Conservation (phyloP, 441 rosid genomes). For the Adansonia rubrostipa region DNA sequence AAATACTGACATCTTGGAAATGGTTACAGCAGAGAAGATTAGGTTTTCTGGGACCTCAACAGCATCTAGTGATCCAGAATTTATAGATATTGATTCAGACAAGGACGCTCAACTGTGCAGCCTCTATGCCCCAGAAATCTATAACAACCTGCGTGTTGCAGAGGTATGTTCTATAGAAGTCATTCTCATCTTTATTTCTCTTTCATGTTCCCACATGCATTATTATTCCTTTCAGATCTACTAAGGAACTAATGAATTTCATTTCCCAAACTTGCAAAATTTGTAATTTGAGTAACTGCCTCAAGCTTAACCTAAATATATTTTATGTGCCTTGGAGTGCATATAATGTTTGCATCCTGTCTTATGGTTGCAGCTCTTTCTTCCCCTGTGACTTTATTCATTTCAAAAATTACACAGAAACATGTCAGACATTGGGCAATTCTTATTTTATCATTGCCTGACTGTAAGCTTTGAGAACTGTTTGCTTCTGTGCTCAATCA, state of each 20-base stretch:
- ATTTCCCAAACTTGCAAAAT: conserved; percentile 3
- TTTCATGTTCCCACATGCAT: neutral
- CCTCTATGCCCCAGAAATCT: conserved; percentile 68
- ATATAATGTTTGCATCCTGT: neutral
- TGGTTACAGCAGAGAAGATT: conserved; percentile 46
- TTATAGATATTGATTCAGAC: conserved; percentile 62
- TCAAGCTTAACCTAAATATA: neutral
- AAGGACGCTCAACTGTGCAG: conserved; percentile 68
- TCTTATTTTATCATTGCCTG: neutral
- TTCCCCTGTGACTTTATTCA: neutral
- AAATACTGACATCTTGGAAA: conserved; percentile 37
- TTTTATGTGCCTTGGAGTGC: neutral
- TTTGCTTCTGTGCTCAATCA: neutral
- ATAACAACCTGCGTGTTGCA: conserved; percentile 60
- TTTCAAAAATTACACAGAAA: neutral
- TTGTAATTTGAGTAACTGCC: neutral
- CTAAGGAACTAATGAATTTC: neutral
- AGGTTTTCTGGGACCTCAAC: conserved; percentile 35
- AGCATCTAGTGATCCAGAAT: conserved; percentile 42
- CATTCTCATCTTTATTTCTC: neutral
- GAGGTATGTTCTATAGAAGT: conserved; percentile 57
- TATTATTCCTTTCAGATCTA: neutral
- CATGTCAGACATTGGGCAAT: neutral
- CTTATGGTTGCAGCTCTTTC: neutral
- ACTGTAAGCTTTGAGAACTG: neutral